A percentile compares a stretch with the other conserved stretches of the same genome.
Conservation (phyloP, 2,329 filamentous ascomycete genomes). For the Trichoderma lentiforme region DNA sequence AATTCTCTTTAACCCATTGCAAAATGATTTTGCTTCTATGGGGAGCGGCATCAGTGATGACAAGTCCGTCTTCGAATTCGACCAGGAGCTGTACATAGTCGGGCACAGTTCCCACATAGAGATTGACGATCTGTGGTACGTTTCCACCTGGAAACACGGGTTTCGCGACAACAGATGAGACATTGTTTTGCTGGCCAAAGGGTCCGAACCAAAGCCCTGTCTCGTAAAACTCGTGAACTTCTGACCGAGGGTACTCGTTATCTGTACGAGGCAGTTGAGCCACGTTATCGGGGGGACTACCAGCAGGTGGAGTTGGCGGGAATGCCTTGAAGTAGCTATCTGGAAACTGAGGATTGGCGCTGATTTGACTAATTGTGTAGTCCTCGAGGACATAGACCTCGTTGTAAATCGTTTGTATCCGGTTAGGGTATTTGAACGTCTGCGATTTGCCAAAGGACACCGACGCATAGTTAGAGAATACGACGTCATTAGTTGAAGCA, state of each 20-base stretch:
- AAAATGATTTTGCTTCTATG: background rate
- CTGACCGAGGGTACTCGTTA: background rate
- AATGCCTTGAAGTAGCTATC: too few relatives aligned
- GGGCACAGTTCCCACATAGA: background rate
- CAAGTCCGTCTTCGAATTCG: background rate
- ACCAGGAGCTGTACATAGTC: background rate
- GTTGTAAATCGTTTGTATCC: too few relatives aligned
- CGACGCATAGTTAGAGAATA: too few relatives aligned
- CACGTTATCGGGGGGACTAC: too few relatives aligned
- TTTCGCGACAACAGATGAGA: background rate
- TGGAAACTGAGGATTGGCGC: too few relatives aligned
- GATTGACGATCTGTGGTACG: background rate
- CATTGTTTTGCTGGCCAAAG: background rate
- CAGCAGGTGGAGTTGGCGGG: too few relatives aligned
- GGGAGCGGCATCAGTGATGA: background rate
- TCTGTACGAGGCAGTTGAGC: too few relatives aligned
- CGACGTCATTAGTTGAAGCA: too few relatives aligned
- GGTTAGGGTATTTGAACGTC: too few relatives aligned
- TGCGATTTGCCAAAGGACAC: too few relatives aligned
- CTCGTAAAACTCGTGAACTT: background rate
- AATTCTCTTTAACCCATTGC: background rate
- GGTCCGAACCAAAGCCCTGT: background rate
- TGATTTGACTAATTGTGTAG: too few relatives aligned
- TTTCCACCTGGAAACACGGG: background rate
- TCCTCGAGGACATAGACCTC: too few relatives aligned